Conservation (phyloP, 1,139 yeast genomes). For the Zhuliangozyma parablackwelliae region DNA sequence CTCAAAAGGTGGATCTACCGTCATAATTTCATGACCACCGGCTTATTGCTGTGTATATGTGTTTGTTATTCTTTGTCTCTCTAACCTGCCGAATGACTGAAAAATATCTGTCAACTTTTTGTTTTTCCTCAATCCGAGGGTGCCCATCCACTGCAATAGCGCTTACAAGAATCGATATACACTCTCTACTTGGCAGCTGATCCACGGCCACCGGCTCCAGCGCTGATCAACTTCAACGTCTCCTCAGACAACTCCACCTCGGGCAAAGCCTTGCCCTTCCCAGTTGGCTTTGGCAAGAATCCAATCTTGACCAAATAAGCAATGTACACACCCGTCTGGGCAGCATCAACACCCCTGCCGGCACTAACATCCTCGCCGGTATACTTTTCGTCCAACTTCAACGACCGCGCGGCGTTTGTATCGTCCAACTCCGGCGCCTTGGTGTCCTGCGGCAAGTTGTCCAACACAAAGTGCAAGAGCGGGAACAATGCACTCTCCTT, state of each 20-base stretch:
- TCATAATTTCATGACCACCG: too few relatives aligned
- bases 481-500: conserved; percentile 89
- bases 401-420: conserved; percentile 62
- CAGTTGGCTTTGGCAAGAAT: conserved; percentile 62
- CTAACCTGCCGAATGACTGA: too few relatives aligned
- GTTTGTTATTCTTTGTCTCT: too few relatives aligned
- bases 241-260: conserved; percentile 50
- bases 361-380: conserved; percentile 61
- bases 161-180: too few relatives aligned
- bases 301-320: conserved; percentile 77
- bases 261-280: conserved; percentile 51
- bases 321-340: conserved; percentile 70
- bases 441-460: conserved; percentile 83
- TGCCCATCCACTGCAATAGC: too few relatives aligned
- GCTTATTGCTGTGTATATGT: too few relatives aligned
- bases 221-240: conserved; percentile 59
- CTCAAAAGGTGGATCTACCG: too few relatives aligned
- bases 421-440: conserved; percentile 96
- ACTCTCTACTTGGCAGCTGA: conserved; percentile 41
- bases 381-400: conserved; percentile 56
- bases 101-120: too few relatives aligned
- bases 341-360: conserved; percentile 69
- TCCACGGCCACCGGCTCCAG: conserved; percentile 88
- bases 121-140: too few relatives aligned
- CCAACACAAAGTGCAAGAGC: conserved; percentile 87